phyloP scores from a whole-genome alignment of 352 stramenopile species.

The Thraustochytrium sp. region DNA sequence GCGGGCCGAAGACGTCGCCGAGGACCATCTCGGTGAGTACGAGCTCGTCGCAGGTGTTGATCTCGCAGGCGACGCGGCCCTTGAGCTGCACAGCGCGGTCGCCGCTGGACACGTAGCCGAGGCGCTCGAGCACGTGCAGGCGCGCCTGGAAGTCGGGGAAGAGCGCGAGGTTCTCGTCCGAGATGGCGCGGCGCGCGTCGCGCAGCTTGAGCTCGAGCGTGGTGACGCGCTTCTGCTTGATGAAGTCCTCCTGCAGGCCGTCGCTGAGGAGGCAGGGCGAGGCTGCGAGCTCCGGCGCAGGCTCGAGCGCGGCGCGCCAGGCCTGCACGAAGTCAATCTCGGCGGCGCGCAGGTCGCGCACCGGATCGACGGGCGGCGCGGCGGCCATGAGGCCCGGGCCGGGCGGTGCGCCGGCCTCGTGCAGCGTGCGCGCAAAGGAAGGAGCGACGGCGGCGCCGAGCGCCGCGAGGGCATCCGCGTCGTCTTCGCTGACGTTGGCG shows the following conservation, averaged over 20 bases:
- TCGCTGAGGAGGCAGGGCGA: not conserved
- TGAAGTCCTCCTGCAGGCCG: slow-evolving; percentile 3
- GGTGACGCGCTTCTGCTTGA: not conserved
- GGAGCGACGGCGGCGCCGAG: not conserved
- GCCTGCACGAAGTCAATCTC: slow-evolving; percentile 66
- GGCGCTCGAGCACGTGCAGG: slow-evolving; percentile 77
- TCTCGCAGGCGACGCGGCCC: slow-evolving; percentile 92
- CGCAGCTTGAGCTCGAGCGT: slow-evolving; percentile 39
- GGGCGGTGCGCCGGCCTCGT: not conserved
- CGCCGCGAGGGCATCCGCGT: not conserved
- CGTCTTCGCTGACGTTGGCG: not conserved
- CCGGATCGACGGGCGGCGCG: slow-evolving; percentile 60
- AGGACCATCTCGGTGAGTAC: slow-evolving; percentile 98
- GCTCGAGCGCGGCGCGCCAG: slow-evolving; percentile 61
- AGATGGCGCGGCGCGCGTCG: slow-evolving; percentile 14
- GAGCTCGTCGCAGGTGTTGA: slow-evolving; percentile 96
- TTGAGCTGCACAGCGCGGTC: slow-evolving; percentile 81
- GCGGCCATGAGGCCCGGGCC: slow-evolving; percentile 33
- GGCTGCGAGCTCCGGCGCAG: slow-evolving; percentile 54
- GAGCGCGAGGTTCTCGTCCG: slow-evolving; percentile 79
- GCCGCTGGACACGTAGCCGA: slow-evolving; percentile 85
- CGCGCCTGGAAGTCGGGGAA: slow-evolving; percentile 95
- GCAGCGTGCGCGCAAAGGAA: not conserved
- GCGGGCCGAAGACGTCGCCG: slow-evolving; percentile 89
- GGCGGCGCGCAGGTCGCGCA: slow-evolving; percentile 67